A percentile compares a stretch with the other conserved stretches of the same genome.
Evolutionary conservation across 2,329 filamentous ascomycete genomes (phyloP).

Genomic region (Aspergillus tamarii): DNA sequence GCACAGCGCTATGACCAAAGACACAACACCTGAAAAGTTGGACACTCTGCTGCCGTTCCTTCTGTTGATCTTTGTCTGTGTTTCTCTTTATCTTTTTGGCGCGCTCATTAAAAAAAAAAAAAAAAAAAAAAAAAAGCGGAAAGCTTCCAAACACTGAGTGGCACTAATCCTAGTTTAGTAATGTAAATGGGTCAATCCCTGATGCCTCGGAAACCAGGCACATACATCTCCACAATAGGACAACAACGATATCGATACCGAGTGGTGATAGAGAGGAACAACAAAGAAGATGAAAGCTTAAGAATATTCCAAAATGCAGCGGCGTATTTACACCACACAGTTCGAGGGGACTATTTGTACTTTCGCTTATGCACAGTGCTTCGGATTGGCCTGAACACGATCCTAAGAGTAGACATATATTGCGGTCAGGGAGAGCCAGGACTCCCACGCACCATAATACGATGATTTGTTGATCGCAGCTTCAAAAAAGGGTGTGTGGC

Average conservation of each 20-base stretch:
- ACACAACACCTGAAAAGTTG: neutral
- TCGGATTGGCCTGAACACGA: constrained; percentile 3
- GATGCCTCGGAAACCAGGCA: constrained; percentile 23
- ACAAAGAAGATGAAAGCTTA: neutral
- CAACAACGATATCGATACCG: neutral
- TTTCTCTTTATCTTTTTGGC: constrained; percentile 12
- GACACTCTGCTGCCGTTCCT: neutral
- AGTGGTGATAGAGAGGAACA: neutral
- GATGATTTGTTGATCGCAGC: constrained; percentile 17
- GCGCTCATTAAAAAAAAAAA: constrained; percentile 16
- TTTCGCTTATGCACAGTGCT: neutral
- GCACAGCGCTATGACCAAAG: constrained; percentile 7
- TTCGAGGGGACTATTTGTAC: neutral
- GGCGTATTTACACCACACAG: neutral
- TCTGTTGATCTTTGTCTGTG: constrained; percentile 6
- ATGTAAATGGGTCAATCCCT: neutral
- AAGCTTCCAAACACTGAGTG: constrained; percentile 3
- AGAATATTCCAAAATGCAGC: neutral
- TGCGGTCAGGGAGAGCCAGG: constrained; percentile 14
- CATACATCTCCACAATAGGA: constrained; percentile 6
- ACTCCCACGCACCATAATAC: constrained; percentile 9
- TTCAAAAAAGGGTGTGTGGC: constrained; percentile 9
- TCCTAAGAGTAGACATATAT: constrained; percentile 8
- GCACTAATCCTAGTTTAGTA: constrained; percentile 19
- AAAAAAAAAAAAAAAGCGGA: constrained; percentile 18